Base-by-base conservation (phyloP, 345 rosid species). In the Kernera saxatilis region DNA sequence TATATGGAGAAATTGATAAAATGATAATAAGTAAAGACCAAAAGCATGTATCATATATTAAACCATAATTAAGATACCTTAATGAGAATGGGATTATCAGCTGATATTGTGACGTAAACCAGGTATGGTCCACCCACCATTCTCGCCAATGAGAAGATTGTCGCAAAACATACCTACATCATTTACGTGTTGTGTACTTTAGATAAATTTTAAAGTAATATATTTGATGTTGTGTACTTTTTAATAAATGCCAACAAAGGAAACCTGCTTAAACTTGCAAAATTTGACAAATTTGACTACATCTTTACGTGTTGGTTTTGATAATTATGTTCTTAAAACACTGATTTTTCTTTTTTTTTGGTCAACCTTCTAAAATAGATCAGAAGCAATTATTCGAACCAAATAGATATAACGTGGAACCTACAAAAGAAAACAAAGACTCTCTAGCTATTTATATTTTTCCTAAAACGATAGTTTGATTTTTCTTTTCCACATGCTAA, bases 101-200 rank as follows among this genome's bases (percentile, higher is more conserved):
- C 70, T 33, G 66, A 17, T 3, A 68, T 18, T 39, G 81, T 78
- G 4, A 73, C 64, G 39, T 67, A 73, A 36, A 74, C 65, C 8
- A 78, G 66, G 72, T 67, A 78, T 23, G 81, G 81, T 36, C 81
- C 81, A 40, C 46, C 55, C 33, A 73, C 75, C 78, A 78, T 78
- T 63, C 78, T 73, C 18, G 78, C 78, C 44, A 78, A 69, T 26
- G 78, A 72, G 67, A 78, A 78, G 25, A 78, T 67, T 48, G 64
- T 62, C 26, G 81, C 81, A 68, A 78, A 78, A 71, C 74, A 52
- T 17, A 62, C 67, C 81, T 78, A 53, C 45, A 43, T 8, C 18
- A 41, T 46, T 45, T 54, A 30, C 21, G n/a, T n/a, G n/a, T n/a
- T n/a, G n/a, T n/a, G n/a, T 18, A 50, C 41, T 49, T 19, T 35